A percentile compares a stretch with the other conserved stretches of the same genome.
Evolutionary conservation across 108 stramenopile genomes (phyloP).

Genomic region (Schizochytrium sp.): DNA sequence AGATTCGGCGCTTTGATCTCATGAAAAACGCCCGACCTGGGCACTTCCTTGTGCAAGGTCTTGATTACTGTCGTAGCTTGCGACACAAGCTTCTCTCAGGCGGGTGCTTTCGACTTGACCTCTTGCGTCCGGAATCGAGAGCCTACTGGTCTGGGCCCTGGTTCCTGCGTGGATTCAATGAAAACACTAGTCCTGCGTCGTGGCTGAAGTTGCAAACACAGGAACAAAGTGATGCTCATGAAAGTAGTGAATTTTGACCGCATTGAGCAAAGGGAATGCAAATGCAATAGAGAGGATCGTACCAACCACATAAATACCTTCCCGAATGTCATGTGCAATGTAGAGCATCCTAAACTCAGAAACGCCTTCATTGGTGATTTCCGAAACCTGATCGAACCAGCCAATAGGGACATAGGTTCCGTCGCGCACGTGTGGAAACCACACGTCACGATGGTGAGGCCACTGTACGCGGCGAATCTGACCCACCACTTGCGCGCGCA

Average conservation of each 20-base stretch:
- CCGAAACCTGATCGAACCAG: conserved; percentile 13
- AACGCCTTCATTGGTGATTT: not conserved
- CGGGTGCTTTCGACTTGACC: too few relatives aligned
- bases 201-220: too few relatives aligned
- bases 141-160: too few relatives aligned
- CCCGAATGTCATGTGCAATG: not conserved
- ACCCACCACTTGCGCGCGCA: not conserved
- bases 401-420: not conserved
- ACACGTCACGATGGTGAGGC: not conserved
- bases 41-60: too few relatives aligned
- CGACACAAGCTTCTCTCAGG: too few relatives aligned
- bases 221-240: not conserved
- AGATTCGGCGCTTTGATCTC: too few relatives aligned
- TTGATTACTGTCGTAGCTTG: too few relatives aligned
- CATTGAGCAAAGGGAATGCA: not conserved
- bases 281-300: not conserved
- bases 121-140: too few relatives aligned
- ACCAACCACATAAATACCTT: not conserved
- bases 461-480: not conserved
- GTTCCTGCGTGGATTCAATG: too few relatives aligned
- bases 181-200: too few relatives aligned
- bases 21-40: too few relatives aligned
- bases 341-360: not conserved
- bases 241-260: not conserved
- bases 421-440: conserved; percentile 13